Conservation (phyloP, 495 filamentous ascomycete genomes). For the Filosporella fistucella region DNA sequence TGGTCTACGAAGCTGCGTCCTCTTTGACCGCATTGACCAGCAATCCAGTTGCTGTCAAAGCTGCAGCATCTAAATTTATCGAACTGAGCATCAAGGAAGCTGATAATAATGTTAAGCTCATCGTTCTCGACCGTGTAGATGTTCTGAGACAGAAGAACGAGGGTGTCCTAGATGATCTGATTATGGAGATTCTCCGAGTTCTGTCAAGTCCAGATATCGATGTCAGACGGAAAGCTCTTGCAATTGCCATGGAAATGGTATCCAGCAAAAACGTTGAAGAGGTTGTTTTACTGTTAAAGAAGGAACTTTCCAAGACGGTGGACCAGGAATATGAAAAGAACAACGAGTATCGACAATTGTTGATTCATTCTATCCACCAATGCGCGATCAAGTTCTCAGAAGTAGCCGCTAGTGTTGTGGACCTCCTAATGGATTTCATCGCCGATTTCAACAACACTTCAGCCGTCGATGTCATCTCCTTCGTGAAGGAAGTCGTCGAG, state of each 20-base stretch:
- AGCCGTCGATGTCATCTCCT: conserved; percentile 95
- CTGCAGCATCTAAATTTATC: conserved; percentile 91
- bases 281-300: conserved; percentile 92
- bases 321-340: conserved; percentile 99
- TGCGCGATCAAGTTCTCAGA: conserved; percentile 99
- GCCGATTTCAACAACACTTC: conserved; percentile 96
- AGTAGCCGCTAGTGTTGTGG: conserved; percentile 94
- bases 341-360: conserved; percentile 89
- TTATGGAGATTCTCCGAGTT: conserved; percentile 98
- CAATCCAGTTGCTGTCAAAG: conserved; percentile 97
- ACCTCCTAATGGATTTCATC: conserved; percentile 98
- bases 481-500: conserved; percentile 98
- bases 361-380: conserved; percentile 96
- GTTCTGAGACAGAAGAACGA: conserved; percentile 88
- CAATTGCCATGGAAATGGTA: conserved; percentile 94
- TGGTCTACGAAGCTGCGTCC: conserved; percentile 97
- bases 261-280: conserved; percentile 99
- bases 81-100: conserved; percentile 95
- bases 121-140: conserved; percentile 92
- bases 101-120: conserved; percentile 98
- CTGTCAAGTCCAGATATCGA: conserved; percentile 95
- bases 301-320: conserved; percentile 94
- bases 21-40: conserved; percentile 91
- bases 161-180: conserved; percentile 88
- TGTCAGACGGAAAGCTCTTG: conserved; percentile 87